These are phyloP conservation scores for Panaeolus papilionaceus DNA, from an alignment of 768 basidiomycete genomes.

Conservation along the genomic window DNA sequence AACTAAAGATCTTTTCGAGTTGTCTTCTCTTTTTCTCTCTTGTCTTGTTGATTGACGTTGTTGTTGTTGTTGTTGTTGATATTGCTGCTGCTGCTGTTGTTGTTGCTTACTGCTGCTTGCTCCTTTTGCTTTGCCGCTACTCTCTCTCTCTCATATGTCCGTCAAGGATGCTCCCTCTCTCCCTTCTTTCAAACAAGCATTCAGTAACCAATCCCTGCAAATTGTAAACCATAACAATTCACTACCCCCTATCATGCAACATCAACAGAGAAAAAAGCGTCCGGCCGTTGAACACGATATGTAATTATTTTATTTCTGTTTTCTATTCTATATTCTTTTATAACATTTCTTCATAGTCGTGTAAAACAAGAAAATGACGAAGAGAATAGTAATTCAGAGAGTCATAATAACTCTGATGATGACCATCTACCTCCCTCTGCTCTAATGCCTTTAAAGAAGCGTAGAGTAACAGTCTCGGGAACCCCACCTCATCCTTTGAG, in stretches of 20 bases:
- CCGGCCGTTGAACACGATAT: constrained; percentile 40
- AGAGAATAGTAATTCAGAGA: constrained; percentile 52
- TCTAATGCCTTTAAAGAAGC: constrained; percentile 53
- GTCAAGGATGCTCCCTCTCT: constrained; percentile 65
- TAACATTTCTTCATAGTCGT: constrained; percentile 16
- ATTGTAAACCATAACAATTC: constrained; percentile 58
- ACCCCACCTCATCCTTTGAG: constrained; percentile 56
- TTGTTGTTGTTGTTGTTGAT: no score
- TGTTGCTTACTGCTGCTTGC: no score
- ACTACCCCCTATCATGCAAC: constrained; percentile 70
- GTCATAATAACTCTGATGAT: constrained; percentile 45
- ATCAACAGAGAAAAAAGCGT: constrained; percentile 23
- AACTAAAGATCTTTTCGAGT: no score
- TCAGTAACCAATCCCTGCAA: constrained; percentile 62
- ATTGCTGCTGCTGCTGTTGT: no score
- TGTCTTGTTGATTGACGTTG: constrained; percentile 9
- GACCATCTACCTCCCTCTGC: constrained; percentile 32
- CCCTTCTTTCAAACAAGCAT: constrained; percentile 82
- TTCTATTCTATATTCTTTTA: constrained; percentile 26
- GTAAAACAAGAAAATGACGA: constrained; percentile 38
- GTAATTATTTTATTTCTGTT: constrained; percentile 36
- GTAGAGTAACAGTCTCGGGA: constrained; percentile 76
- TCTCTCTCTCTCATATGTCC: constrained; percentile 32
- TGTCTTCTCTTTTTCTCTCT: background rate
- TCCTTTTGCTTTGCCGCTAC: no score